A percentile compares a stretch with the other conserved stretches of the same genome.
Evolutionary conservation across 176 grass and related monocot genomes (phyloP).

Genomic region (Carex scoparia): DNA sequence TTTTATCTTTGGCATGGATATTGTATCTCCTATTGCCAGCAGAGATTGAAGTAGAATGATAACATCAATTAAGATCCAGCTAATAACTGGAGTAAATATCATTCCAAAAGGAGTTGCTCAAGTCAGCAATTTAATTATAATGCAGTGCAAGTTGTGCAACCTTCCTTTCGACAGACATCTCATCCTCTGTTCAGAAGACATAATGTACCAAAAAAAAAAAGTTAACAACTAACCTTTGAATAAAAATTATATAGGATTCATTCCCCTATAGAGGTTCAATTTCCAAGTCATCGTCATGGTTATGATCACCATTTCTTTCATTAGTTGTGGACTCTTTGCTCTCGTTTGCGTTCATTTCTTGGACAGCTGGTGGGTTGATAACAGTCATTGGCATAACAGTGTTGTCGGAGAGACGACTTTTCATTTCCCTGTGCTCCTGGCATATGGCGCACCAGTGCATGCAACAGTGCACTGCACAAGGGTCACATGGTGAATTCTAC

Average conservation of each 20-base stretch:
- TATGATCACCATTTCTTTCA: conserved; percentile 20
- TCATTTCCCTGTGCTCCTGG: conserved; percentile 93
- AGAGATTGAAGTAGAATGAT: background rate
- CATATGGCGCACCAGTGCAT: conserved; percentile 93
- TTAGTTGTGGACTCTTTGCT: conserved; percentile 28
- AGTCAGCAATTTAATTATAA: background rate
- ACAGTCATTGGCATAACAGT: conserved; percentile 57
- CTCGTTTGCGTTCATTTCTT: conserved; percentile 65
- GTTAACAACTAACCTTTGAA: conserved; percentile 8
- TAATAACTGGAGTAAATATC: conserved; percentile 1
- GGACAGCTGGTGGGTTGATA: conserved; percentile 71
- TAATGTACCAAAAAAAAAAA: background rate
- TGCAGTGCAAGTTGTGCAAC: background rate
- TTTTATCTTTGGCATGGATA: background rate
- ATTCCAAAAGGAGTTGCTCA: background rate
- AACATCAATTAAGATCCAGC: background rate
- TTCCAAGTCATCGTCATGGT: conserved; percentile 46
- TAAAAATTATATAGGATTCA: background rate
- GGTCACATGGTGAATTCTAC: conserved; percentile 82
- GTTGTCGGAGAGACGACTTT: conserved; percentile 60
- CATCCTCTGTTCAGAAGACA: background rate
- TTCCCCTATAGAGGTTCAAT: conserved; percentile 54
- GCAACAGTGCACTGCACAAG: conserved; percentile 89
- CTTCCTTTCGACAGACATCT: background rate
- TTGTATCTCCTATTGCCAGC: background rate